Base-by-base conservation (phyloP, 2,329 filamentous ascomycete species). In the Exophiala xenobiotica region DNA sequence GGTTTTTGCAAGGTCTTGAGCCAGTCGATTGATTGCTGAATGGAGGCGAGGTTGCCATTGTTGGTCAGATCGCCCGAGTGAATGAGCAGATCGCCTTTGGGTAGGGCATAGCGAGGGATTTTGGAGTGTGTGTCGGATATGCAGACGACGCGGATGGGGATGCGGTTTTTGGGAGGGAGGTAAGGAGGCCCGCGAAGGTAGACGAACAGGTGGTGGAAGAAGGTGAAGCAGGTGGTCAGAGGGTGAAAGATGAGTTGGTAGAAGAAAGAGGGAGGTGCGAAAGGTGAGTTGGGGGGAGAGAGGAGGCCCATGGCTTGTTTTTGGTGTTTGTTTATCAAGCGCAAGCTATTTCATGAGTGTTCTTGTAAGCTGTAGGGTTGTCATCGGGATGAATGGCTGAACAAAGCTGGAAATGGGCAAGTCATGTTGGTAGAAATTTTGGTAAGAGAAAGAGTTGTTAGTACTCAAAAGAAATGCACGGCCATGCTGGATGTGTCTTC, bases 21-120 rank as follows among this genome's bases (percentile, higher is more conserved):
- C 90, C 90, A 96, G 73, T 95, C 81, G 37, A 96, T 76, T 63
- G 93, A 86, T n/a, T 73, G 74, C 72, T 96, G 90, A 49, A 97
- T 84, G 55, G 90, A 86, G 9, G 75, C 74, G 0, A 82, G 78
- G 6, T 82, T 86, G 31, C 92, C 92, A 18, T 75, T 74, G 61
- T 89, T 84, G 47, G 85, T 86, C 63, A 96, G 76, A 70, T 97
- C 92, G 29, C 92, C 92, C 2, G 90, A 88, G 66, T 96, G 92
- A 61, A 97, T 87, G 42, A 97, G 80, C 18, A 96, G 76, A 67
- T 96, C 90, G 49, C 90, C 91, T 7, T 78, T 70, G 0, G 90
- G 90, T 6, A 59, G 42, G 3, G 53, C 31, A 3, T 37, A 41
- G 14, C 69, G 61, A 6, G 81, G 72, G 7, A 77, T 76, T 35